A percentile compares a stretch with the other conserved stretches of the same genome.
phyloP scores from a whole-genome alignment of 1,284 basidiomycete species.

The Ustilago sp. region DNA sequence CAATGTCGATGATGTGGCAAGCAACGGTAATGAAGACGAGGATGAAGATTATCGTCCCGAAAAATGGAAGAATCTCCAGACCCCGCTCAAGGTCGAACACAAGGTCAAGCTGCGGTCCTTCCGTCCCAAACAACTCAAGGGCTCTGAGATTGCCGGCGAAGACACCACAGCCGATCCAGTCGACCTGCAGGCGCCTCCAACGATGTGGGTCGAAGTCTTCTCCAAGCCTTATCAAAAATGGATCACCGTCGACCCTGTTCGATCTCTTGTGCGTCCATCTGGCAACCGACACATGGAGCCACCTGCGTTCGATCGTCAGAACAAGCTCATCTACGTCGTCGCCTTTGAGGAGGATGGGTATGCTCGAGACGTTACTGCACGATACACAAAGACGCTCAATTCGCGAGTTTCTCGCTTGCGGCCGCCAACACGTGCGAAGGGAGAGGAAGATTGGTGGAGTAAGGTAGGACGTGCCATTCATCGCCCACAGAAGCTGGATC shows the following conservation, averaged over 20 bases:
- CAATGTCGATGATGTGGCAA: constrained; percentile 1
- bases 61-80: constrained; percentile 49
- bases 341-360: constrained; percentile 86
- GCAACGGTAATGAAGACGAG: constrained; percentile 8
- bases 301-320: constrained; percentile 74
- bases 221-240: constrained; percentile 90
- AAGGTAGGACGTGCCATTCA: constrained; percentile 61
- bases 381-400: constrained; percentile 81
- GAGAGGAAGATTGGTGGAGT: constrained; percentile 83
- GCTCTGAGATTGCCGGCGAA: constrained; percentile 47
- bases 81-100: constrained; percentile 53
- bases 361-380: constrained; percentile 73
- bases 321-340: constrained; percentile 91
- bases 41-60: constrained; percentile 54
- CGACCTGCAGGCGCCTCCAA: constrained; percentile 76
- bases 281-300: constrained; percentile 79
- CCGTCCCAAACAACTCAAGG: constrained; percentile 52
- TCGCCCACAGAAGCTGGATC: constrained; percentile 73
- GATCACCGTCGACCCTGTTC: constrained; percentile 90
- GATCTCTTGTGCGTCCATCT: constrained; percentile 71
- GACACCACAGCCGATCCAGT: constrained; percentile 65
- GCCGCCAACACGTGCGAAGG: constrained; percentile 76
- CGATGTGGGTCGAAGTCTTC: constrained; percentile 98
- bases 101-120: constrained; percentile 51
- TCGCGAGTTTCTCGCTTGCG: constrained; percentile 86